Evolutionary conservation across 768 basidiomycete species (phyloP).

Genomic region (Cytidiella melzeri): DNA sequence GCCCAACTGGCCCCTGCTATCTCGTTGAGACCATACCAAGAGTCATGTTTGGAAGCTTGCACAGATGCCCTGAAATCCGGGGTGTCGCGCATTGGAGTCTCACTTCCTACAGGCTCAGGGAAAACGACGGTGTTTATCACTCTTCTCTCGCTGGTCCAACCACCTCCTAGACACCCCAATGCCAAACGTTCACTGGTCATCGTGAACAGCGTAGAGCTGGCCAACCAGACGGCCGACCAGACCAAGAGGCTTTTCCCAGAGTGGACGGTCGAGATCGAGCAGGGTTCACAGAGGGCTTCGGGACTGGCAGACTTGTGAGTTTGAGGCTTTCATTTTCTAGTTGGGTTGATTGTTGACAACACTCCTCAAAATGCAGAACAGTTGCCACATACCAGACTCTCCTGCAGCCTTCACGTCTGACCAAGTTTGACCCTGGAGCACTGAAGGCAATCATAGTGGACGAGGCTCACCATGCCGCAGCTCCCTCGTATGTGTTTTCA

Average conservation of each 20-base stretch:
- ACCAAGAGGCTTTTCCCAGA: constrained; percentile 59
- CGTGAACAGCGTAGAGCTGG: constrained; percentile 87
- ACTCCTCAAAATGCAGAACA: constrained; percentile 59
- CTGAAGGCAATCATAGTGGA: constrained; percentile 82
- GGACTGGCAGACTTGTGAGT: constrained; percentile 83
- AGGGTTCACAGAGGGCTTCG: constrained; percentile 68
- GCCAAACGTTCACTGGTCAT: constrained; percentile 69
- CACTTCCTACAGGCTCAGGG: constrained; percentile 76
- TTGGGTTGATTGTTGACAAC: no score
- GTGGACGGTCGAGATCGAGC: constrained; percentile 88
- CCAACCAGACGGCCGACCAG: constrained; percentile 76
- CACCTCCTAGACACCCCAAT: constrained; percentile 34
- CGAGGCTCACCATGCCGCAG: constrained; percentile 94
- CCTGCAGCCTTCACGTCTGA: constrained; percentile 51
- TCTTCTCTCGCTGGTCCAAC: constrained; percentile 58
- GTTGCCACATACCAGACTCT: constrained; percentile 89
- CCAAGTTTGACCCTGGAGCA: constrained; percentile 63
- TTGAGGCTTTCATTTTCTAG: no score
- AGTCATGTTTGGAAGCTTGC: constrained; percentile 73
- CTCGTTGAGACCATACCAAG: constrained; percentile 80
- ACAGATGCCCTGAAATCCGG: constrained; percentile 62
- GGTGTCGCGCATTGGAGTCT: constrained; percentile 73
- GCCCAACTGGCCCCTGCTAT: constrained; percentile 5
- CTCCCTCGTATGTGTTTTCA: constrained; percentile 63
- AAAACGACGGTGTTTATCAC: constrained; percentile 93